Conservation (phyloP, 2,329 filamentous ascomycete genomes). For the Monosporascus sp. region DNA sequence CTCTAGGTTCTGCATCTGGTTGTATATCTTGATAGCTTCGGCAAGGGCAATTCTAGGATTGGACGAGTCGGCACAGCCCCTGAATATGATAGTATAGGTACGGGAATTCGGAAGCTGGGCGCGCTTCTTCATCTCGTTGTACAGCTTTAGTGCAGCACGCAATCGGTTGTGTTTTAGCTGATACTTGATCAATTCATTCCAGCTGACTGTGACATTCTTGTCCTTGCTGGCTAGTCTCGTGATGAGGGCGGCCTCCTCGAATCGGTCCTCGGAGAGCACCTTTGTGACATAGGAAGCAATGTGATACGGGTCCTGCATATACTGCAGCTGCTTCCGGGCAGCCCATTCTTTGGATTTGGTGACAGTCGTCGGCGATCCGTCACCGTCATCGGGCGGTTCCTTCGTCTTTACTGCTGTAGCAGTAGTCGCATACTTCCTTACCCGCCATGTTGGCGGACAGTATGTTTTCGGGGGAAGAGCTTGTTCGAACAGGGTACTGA, state of each 20-base stretch:
- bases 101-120: slow-evolving; percentile 71
- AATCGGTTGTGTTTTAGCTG: slow-evolving; percentile 56
- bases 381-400: slow-evolving; percentile 12
- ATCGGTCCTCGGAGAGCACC: slow-evolving; percentile 52
- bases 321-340: slow-evolving; percentile 52
- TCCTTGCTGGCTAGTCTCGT: slow-evolving; percentile 63
- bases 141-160: slow-evolving; percentile 68
- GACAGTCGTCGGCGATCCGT: slow-evolving; percentile 14
- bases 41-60: slow-evolving; percentile 55
- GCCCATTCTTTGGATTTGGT: slow-evolving; percentile 25
- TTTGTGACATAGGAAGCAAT: slow-evolving; percentile 63
- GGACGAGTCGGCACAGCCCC: slow-evolving; percentile 60
- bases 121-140: slow-evolving; percentile 98
- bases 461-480: slow-evolving; percentile 7
- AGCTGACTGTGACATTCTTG: slow-evolving; percentile 65
- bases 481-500: slow-evolving; percentile 12
- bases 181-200: slow-evolving; percentile 81
- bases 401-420: not conserved
- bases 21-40: slow-evolving; percentile 71
- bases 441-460: slow-evolving; percentile 2
- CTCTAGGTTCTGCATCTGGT: slow-evolving; percentile 61
- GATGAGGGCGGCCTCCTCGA: slow-evolving; percentile 62
- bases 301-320: slow-evolving; percentile 64
- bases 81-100: slow-evolving; percentile 80
- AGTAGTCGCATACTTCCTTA: slow-evolving; percentile 14